phyloP scores from a whole-genome alignment of 2,329 filamentous ascomycete species.

The Scortechinia acanthostroma region DNA sequence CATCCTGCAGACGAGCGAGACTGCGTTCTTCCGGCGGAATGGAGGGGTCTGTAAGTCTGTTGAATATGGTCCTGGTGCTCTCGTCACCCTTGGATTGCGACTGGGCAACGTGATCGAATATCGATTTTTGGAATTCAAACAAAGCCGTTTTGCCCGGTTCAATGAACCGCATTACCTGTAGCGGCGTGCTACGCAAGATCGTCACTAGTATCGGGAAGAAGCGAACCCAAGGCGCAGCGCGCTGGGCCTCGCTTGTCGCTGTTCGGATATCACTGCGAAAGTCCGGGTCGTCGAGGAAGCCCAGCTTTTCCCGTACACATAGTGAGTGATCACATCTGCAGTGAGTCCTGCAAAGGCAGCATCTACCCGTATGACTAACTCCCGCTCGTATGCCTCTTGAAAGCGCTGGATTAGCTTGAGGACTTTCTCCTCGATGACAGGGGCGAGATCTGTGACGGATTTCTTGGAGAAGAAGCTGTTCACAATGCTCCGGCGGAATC shows the following conservation, averaged over 20 bases:
- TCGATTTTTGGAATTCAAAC: no score
- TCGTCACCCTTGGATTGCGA: no score
- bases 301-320: constrained; percentile 13
- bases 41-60: constrained; percentile 17
- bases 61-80: constrained; percentile 9
- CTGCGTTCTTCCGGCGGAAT: constrained; percentile 25
- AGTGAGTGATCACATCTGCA: constrained; percentile 16
- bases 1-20: constrained; percentile 20
- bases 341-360: constrained; percentile 10
- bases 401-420: constrained; percentile 9
- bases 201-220: constrained; percentile 4
- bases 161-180: constrained; percentile 5
- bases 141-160: constrained; percentile 8
- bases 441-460: constrained; percentile 9
- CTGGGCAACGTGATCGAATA: no score
- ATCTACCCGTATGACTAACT: constrained; percentile 5
- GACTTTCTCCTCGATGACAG: constrained; percentile 7
- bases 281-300: no score
- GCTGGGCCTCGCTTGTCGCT: no score
- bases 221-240: no score
- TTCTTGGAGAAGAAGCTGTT: constrained; percentile 12
- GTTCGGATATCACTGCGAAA: no score
- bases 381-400: constrained; percentile 5
- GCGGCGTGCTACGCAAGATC: constrained; percentile 2
- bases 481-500: constrained; percentile 10